Evolutionary conservation across 2,329 filamentous ascomycete species (phyloP), one percentile per base, ranked within the genome.

Genomic region (Biscogniauxia sp.): DNA sequence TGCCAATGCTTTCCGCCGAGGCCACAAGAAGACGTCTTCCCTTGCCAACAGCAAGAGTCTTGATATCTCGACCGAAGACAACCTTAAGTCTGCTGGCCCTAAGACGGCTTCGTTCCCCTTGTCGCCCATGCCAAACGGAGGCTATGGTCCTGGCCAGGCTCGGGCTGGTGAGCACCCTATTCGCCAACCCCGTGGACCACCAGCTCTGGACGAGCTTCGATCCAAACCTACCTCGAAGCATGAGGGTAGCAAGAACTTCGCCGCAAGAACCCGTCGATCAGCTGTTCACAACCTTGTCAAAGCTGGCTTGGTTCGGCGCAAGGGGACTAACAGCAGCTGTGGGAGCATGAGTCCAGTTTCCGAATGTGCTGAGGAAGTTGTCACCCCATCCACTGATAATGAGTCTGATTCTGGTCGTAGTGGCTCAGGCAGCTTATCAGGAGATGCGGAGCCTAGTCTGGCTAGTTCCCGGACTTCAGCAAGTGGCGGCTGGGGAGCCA

Each of bases 181-280:
- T 56, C 93, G 95, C 61, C 95, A 99, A 77, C 95, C 95, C 56
- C 92, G 93, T 65, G 93, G 93, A 5, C 95, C 95, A 23, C 95
- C 95, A 15, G 88, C 91, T 15, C 84, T 98, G 55, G 95, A 99
- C 68, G 95, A 99, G 78, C 87, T 99, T 62, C 86, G 89, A 71
- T 84, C 89, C 20, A 95, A 93, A 78, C 95, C 95, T 1, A 98
- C 94, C 8, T 88, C 92, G 67, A 97, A 93, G 79, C 87, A 94
- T 65, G 94, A 98, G 75, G 95, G 94, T 23, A 97, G 94, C 87
- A 89, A 97, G 86, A 99, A 99, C 80, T 99, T 99, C 78, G 90
- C 91, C 11, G 88, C 93, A 59, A 93, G 95, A 63, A 93, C 96
- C 71, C 92, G 95, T 62, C 92, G 94, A 66, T 93, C 91, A 69